Base-by-base conservation (phyloP, 495 filamentous ascomycete species). In the Hypoxylon lienhwacheense region DNA sequence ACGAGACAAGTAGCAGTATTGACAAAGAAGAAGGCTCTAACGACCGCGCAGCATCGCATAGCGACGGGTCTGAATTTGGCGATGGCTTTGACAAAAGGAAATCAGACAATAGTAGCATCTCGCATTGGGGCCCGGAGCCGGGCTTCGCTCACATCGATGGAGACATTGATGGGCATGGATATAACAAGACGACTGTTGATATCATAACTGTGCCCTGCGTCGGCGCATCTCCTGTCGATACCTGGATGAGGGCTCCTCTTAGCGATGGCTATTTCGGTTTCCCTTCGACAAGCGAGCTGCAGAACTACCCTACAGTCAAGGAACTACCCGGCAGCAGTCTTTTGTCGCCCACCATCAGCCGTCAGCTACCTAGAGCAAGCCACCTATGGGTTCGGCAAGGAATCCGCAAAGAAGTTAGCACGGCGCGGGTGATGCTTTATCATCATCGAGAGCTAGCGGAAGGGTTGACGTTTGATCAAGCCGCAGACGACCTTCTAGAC, bases 351-450 rank as follows among this genome's bases (percentile, higher is more conserved):
- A 65, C 68, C 16, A 68, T 70, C 16, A 56, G 50, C 28, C 67
- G 55, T 11, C 43, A 55, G 8, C 41, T 66, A 28, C 66, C 66
- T 1, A 56, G 41, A 26, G 66, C 67, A 1, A 59, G 24, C 12
- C 70, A 58, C 45, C 41, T 70, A 0, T 78, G 75, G 75, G 65
- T 77, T 10, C 65, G 63, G 5, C 69, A 72, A 31, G 70, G 72
- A 7, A 66, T 78, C 14, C 70, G 73, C 1, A 61, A 51, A 20
- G 59, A 63, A 20, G 62, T 69, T 34, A 72, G 40, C 53, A 68
- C 55, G 21, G 80, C 79, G 4, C 71, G 81, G 5, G 75, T 85
- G 10, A 59, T 83, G 59, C 58, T 85, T 10, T 80, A 82, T 48
- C 75, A 73, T 50, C 81, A 85, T 55, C 80, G 81, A 3, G 63